Conservation (phyloP, 495 filamentous ascomycete species). For the Penicillium waksmanii region DNA sequence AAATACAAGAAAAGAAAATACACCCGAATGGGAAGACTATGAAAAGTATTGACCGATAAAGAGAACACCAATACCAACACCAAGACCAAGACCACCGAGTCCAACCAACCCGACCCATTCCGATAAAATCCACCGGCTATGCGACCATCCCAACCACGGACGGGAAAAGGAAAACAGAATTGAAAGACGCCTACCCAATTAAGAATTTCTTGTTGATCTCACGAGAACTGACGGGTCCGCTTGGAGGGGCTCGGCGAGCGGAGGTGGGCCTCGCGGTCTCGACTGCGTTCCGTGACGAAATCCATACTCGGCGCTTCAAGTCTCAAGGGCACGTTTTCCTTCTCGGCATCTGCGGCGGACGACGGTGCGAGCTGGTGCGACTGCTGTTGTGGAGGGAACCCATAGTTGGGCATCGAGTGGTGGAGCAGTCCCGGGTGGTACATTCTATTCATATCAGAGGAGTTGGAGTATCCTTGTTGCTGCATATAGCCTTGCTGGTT, state of each 20-base stretch:
- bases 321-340: slow-evolving; percentile 38
- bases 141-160: slow-evolving; percentile 10
- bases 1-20: background rate
- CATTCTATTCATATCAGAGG: slow-evolving; percentile 29
- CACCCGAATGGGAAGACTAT: slow-evolving; percentile 1
- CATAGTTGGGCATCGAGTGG: slow-evolving; percentile 32
- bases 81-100: background rate
- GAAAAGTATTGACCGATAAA: background rate
- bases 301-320: slow-evolving; percentile 37
- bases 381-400: slow-evolving; percentile 29
- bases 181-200: slow-evolving; percentile 25
- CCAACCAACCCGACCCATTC: slow-evolving; percentile 15
- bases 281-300: slow-evolving; percentile 41
- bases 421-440: slow-evolving; percentile 27
- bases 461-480: slow-evolving; percentile 24
- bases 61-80: background rate
- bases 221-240: slow-evolving; percentile 34
- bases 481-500: slow-evolving; percentile 39
- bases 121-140: slow-evolving; percentile 10
- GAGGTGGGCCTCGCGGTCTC: slow-evolving; percentile 39
- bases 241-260: slow-evolving; percentile 48
- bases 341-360: slow-evolving; percentile 21
- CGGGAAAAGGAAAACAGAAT: background rate
- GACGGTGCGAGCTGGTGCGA: slow-evolving; percentile 12
- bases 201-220: slow-evolving; percentile 4